A percentile compares a stretch with the other conserved stretches of the same genome.
Evolutionary conservation across 305 asterid genomes (phyloP).

Genomic region (Fraxinus angustifolia): DNA sequence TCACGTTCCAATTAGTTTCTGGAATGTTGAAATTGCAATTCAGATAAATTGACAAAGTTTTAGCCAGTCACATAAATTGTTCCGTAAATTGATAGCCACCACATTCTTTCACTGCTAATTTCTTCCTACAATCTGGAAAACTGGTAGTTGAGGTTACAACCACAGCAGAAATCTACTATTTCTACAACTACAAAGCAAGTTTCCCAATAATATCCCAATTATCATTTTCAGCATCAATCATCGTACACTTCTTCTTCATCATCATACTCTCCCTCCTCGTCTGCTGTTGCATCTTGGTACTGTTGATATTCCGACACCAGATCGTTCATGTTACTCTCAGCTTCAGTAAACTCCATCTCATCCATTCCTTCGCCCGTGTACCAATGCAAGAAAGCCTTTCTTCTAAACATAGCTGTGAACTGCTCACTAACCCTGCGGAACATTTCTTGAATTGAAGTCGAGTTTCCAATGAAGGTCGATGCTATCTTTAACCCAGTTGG

Average conservation of each 20-base stretch:
- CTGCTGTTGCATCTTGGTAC: neutral
- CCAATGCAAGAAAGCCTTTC: slow-evolving; percentile 49
- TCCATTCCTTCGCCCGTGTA: slow-evolving; percentile 48
- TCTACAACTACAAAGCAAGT: neutral
- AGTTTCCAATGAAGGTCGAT: neutral
- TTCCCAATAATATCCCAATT: neutral
- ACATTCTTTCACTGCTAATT: neutral
- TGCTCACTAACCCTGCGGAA: neutral
- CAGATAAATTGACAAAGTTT: neutral
- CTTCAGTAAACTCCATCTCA: slow-evolving; percentile 47
- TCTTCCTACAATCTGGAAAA: neutral
- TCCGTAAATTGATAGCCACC: neutral
- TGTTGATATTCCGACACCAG: neutral
- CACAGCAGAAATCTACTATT: neutral
- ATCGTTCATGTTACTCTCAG: slow-evolving; percentile 42
- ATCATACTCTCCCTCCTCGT: neutral
- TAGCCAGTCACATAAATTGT: neutral
- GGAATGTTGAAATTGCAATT: neutral
- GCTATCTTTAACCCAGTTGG: neutral
- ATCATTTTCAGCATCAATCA: neutral
- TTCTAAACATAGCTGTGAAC: neutral
- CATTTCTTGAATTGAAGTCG: neutral
- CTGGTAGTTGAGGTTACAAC: neutral
- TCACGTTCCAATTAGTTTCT: neutral
- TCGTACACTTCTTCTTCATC: neutral